Base-by-base conservation (phyloP, 768 basidiomycete species). In the Tricholoma bakamatsutake region DNA sequence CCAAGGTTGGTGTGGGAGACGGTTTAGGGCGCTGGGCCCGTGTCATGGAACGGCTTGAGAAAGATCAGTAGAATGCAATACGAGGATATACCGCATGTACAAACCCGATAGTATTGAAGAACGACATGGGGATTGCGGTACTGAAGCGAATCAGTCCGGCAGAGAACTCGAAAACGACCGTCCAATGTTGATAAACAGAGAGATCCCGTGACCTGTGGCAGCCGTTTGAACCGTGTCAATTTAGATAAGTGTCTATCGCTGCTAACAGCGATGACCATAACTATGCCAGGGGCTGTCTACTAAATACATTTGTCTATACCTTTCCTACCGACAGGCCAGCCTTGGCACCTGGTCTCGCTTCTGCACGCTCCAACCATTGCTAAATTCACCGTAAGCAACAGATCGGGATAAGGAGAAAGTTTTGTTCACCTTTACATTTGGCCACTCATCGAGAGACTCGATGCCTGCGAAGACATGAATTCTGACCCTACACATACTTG, bases 21-120 rank as follows among this genome's bases (percentile, higher is more conserved):
- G 87, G 81, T 66, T 87, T 89, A 13, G 84, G 81, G 48, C 86
- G 80, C n/a, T 85, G 83, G 46, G 79, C 79, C 53, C 86, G 81
- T 40, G 80, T 78, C 87, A 89, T 90, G n/a, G 85, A 85, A 55
- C 88, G 83, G 56, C 88, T 88, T 63, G 3, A 59, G 52, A 54
- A 59, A 55, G 52, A 15, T 43, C 18, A 45, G 24, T 27, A 12
- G 8, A 11, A 24, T 10, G 18, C n/a, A 18, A 10, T 18, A 4
- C 3, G 4, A 15, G 5, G 50, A 53, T 27, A 18, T 53, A 55
- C 28, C 39, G 35, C 53, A 31, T 53, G 37, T 39, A 71, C 83
- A 53, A 59, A 90, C 88, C 88, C 85, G 51, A 90, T 80, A 28
- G 86, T 84, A 66, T 90, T 90, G 74, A 90, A 90, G 73, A 90